Percentiles rank a stretch among this genome's conserved stretches.
phyloP scores from a whole-genome alignment of 371 early-diverging fungal species.

The Catenaria anguillulae region DNA sequence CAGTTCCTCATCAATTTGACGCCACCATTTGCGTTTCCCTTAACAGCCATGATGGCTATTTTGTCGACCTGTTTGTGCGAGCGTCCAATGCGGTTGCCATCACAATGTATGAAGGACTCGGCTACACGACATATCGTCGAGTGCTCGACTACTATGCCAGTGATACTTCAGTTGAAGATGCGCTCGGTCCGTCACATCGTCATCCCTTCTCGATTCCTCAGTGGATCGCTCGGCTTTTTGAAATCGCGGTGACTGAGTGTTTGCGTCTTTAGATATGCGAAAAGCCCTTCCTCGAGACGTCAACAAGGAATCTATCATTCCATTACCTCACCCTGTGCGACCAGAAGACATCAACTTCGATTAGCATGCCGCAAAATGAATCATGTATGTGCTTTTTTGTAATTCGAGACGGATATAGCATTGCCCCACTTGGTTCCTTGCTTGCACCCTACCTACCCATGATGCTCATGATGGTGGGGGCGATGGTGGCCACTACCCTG shows the following conservation, averaged over 20 bases:
- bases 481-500: too few relatives aligned
- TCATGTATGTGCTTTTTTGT: too few relatives aligned
- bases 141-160: slow-evolving; percentile 83
- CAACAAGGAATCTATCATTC: slow-evolving; percentile 37
- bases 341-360: slow-evolving; percentile 24
- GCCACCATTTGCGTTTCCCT: too few relatives aligned
- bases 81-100: slow-evolving; percentile 90
- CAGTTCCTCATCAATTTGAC: too few relatives aligned
- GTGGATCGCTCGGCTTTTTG: too few relatives aligned
- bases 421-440: too few relatives aligned
- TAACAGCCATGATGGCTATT: slow-evolving; percentile 66
- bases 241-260: too few relatives aligned
- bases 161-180: slow-evolving; percentile 50
- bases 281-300: slow-evolving; percentile 68
- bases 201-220: too few relatives aligned
- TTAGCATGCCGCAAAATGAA: too few relatives aligned
- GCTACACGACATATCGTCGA: slow-evolving; percentile 81
- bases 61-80: slow-evolving; percentile 96
- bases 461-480: too few relatives aligned
- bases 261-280: slow-evolving; percentile 77
- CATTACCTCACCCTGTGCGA: slow-evolving; percentile 24
- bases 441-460: too few relatives aligned
- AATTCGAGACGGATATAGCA: too few relatives aligned
- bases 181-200: slow-evolving; percentile 46
- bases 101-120: slow-evolving; percentile 85